Base-by-base conservation (phyloP, 352 stramenopile species). In the Pythium plurisporium region DNA sequence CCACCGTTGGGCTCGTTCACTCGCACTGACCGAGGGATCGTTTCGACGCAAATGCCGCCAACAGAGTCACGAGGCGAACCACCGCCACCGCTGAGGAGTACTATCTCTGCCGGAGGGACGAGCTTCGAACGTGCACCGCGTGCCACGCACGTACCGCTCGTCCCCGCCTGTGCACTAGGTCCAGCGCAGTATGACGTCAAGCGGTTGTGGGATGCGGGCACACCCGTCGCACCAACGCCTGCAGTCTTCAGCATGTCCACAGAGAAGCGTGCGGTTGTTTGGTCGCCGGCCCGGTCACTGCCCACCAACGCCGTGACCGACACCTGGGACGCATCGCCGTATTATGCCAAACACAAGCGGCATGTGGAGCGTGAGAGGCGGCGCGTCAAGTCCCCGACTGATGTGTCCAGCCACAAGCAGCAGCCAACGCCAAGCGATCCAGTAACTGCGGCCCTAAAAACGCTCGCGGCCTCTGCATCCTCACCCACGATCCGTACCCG, bases 321-420 rank as follows among this genome's bases (percentile, higher is more conserved):
- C 15, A 72, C 69, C 1, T 90, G 76, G 76, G 70, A 88, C 55
- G 69, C 72, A 7, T 88, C 76, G 26, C 51, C 49, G 0, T 63
- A 87, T 38, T 88, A 90, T 42, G 63, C 59, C 23, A 82, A 82
- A 62, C 74, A 82, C 25, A 86, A 86, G 52, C 49, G 57, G 6
- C 69, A 70, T 43, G 70, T 87, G 10, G 30, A 72, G 8, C 52
- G 50, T 4, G 47, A 47, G 34, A 14, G 11, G 17, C 26, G n/a
- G n/a, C n/a, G n/a, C n/a, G n/a, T n/a, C n/a, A n/a, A n/a, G n/a
- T n/a, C n/a, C n/a, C n/a, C n/a, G n/a, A n/a, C n/a, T n/a, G n/a
- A n/a, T n/a, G n/a, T n/a, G n/a, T n/a, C n/a, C n/a, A n/a, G n/a
- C n/a, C n/a, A n/a, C n/a, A n/a, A 62, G 23, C 34, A 53, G 11